Percentiles rank a stretch among this genome's conserved stretches.
Evolutionary conservation across 129 eudicot species (phyloP).

Genomic region (Ambrosia trifida): DNA sequence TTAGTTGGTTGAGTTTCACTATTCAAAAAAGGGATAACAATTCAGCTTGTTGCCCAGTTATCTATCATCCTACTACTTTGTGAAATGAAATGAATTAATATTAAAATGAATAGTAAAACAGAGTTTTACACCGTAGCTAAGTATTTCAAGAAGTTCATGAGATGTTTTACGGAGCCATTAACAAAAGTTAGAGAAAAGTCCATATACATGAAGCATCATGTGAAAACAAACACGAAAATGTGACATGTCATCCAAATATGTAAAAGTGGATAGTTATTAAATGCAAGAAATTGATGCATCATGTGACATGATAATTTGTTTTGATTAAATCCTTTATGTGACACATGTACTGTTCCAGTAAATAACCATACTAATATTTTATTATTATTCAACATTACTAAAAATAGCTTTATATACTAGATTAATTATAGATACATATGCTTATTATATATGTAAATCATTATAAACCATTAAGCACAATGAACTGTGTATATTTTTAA

Average conservation of each 20-base stretch:
- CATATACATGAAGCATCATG: constrained; percentile 26
- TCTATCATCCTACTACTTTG: too few relatives aligned
- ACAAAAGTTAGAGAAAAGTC: constrained; percentile 27
- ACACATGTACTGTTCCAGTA: background rate
- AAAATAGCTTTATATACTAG: too few relatives aligned
- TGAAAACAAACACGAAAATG: constrained; percentile 26
- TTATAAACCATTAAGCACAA: too few relatives aligned
- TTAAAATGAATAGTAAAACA: too few relatives aligned
- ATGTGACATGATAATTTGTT: constrained; percentile 12
- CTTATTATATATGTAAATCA: too few relatives aligned
- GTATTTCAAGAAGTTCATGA: background rate
- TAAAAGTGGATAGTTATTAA: constrained; percentile 20
- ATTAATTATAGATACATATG: too few relatives aligned
- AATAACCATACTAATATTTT: background rate
- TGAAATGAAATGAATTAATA: too few relatives aligned
- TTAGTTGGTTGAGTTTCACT: too few relatives aligned
- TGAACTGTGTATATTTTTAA: too few relatives aligned
- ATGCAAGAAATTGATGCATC: constrained; percentile 31
- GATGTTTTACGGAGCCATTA: constrained; percentile 23
- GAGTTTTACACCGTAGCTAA: background rate
- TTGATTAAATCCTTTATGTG: background rate
- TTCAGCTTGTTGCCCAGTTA: too few relatives aligned
- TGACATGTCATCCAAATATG: constrained; percentile 19
- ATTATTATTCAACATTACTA: background rate
- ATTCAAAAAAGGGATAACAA: too few relatives aligned